Evolutionary conservation across 345 rosid genomes (phyloP), one percentile per base, ranked within the genome.

Genomic region (Citrus trifoliata): DNA sequence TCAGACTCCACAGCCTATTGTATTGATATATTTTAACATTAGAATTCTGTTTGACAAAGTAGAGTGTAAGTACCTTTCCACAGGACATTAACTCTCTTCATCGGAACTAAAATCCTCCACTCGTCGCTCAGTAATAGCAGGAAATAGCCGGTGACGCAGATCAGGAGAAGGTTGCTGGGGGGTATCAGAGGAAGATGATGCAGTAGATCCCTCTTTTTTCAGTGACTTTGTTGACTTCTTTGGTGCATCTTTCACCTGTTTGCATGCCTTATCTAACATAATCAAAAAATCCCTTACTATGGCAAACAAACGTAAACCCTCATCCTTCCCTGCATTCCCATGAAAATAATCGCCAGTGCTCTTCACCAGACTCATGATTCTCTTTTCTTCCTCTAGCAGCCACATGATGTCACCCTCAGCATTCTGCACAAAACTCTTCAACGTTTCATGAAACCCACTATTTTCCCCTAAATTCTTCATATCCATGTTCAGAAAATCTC

Each of bases 321-420:
- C 99, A 60, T 94, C 97, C 86, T 89, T 94, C 61, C 94, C 95
- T 2, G 98, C 83, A 70, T 96, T 96, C 46, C 99, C 99, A 80
- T 96, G 98, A 89, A 94, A 96, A 78, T 96, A 96, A 78, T 96
- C 98, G 1, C 97, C 98, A 22, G 98, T 89, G 80, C 89, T 90
- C 88, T 93, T 96, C 89, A 94, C 98, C 75, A 94, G 64, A 71
- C 88, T 87, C 92, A 89, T 88, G 70, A 96, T 92, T 80, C 90
- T 93, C 92, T 90, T 92, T 80, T 96, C 99, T 86, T 96, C 98
- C 71, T 78, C 91, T 42, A 88, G 86, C 83, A 94, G 78, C n/a
- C 83, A 73, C 86, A 75, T 85, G 80, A 93, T 79, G 58, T 90
- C 91, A 37, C 76, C 86, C 84, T 90, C 98, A 4, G 98, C 97